Evolutionary conservation across 129 eudicot species (phyloP).

Genomic region (Flaveria sonorensis): DNA sequence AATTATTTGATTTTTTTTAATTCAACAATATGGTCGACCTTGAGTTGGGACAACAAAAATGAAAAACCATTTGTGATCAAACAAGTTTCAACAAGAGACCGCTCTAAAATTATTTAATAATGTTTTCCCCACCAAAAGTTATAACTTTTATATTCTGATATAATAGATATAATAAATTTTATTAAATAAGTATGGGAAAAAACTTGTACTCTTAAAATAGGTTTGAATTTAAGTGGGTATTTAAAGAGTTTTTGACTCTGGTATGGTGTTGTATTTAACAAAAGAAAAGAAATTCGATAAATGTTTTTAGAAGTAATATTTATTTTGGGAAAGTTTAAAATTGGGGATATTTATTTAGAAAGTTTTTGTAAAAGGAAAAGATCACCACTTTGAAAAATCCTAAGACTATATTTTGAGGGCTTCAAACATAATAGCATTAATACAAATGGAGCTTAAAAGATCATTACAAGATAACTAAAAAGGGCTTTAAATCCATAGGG

Average conservation of each 20-base stretch:
- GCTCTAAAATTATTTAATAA: not conserved
- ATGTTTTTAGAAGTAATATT: too few species aligned
- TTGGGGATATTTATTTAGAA: not conserved
- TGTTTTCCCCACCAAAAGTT: not conserved
- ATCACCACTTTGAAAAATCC: not conserved
- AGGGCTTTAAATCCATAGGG: too few species aligned
- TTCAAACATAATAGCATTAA: too few species aligned
- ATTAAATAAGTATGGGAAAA: not conserved
- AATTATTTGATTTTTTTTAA: not conserved
- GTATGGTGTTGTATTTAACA: too few species aligned
- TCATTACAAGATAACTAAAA: too few species aligned
- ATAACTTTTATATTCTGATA: not conserved
- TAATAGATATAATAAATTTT: not conserved
- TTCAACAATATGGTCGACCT: not conserved
- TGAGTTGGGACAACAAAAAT: not conserved
- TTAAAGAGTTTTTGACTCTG: too few species aligned
- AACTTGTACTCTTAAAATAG: not conserved
- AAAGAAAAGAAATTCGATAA: not conserved
- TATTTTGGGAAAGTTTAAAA: too few species aligned
- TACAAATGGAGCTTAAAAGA: too few species aligned
- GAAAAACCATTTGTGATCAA: not conserved
- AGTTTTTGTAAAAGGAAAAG: not conserved
- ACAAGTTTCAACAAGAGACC: not conserved
- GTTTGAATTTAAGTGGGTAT: too few species aligned
- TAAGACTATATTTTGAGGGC: too few species aligned